Base-by-base conservation (phyloP, 768 basidiomycete species). In the Suillus weaverae region DNA sequence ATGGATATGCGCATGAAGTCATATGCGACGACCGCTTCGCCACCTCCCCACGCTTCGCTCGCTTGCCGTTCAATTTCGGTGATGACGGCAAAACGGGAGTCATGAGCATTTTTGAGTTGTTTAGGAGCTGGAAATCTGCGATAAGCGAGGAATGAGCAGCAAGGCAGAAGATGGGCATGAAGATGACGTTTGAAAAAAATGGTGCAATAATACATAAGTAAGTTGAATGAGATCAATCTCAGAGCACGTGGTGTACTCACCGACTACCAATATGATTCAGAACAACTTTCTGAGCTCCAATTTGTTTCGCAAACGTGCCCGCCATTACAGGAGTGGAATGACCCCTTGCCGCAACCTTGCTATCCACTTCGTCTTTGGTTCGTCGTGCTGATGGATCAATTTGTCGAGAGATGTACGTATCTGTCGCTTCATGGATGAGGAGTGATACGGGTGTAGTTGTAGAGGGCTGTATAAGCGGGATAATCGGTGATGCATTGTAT, bases 341-440 rank as follows among this genome's bases (percentile, higher is more conserved):
- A 0, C 94, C 93, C 55, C 87, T 82, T 33, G 80, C 78, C n/a
- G 86, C 76, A 0, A 86, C 83, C 65, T 84, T 89, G 64, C 81
- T 74, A 66, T 74, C 66, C 41, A 87, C 78, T 62, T 75, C 79
- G 57, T 78, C 77, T 3, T 73, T 77, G 33, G 78, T 78, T 61
- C 83, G 80, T 61, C 73, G 81, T 36, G 84, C 77, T 39, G 76
- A 79, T 10, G 79, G 76, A 72, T 88, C 87, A 62, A 90, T 81
- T 56, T 79, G 69, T 2, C 65, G 71, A 0, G 90, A 87, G 43
- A 95, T 85, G 67, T 82, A 83, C 0, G 89, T 87, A 70, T 95
- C 92, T 2, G 91, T 94, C 1, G 89, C 86, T 76, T 95, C 94
- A 74, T 95, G 94, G n/a, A 95, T 80, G 22, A 95, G 81, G n/a